A percentile compares a stretch with the other conserved stretches of the same genome.
phyloP scores from a whole-genome alignment of 257 asterid genomes.

The Solanum pinnatisectum region DNA sequence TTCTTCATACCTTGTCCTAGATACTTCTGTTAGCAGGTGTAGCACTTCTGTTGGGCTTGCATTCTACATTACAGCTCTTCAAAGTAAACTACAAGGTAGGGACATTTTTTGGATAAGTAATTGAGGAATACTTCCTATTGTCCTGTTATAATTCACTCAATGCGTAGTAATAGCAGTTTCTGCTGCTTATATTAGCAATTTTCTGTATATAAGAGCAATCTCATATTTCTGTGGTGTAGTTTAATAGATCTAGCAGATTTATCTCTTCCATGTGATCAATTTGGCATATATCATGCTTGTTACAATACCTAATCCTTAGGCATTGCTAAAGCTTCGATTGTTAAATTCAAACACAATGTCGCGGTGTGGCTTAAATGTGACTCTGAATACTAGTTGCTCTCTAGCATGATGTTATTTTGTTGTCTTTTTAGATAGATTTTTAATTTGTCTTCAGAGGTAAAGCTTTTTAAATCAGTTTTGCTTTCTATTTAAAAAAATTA shows the following conservation, averaged over 20 bases:
- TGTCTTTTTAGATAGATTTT: not conserved
- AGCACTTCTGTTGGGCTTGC: slow-evolving; percentile 60
- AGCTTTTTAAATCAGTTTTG: not conserved
- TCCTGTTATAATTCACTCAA: not conserved
- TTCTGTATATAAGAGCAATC: not conserved
- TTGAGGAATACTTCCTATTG: not conserved
- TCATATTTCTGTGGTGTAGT: not conserved
- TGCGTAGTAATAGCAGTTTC: not conserved
- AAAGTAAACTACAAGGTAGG: slow-evolving; percentile 63
- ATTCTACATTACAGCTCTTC: slow-evolving; percentile 61
- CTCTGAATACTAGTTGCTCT: not conserved
- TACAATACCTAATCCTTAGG: not conserved
- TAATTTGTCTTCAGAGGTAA: not conserved
- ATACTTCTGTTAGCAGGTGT: slow-evolving; percentile 71
- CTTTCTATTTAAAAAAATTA: not conserved
- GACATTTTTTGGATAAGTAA: not conserved
- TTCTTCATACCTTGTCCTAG: slow-evolving; percentile 23
- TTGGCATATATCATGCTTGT: not conserved
- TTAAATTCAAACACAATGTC: not conserved
- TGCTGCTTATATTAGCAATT: not conserved
- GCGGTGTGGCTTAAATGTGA: not conserved
- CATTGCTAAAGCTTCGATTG: not conserved
- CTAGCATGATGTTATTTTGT: not conserved
- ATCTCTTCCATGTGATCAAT: not conserved
- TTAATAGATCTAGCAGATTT: not conserved